Evolutionary conservation across 768 basidiomycete species (phyloP).

Genomic region (Lactifluus echinatus): DNA sequence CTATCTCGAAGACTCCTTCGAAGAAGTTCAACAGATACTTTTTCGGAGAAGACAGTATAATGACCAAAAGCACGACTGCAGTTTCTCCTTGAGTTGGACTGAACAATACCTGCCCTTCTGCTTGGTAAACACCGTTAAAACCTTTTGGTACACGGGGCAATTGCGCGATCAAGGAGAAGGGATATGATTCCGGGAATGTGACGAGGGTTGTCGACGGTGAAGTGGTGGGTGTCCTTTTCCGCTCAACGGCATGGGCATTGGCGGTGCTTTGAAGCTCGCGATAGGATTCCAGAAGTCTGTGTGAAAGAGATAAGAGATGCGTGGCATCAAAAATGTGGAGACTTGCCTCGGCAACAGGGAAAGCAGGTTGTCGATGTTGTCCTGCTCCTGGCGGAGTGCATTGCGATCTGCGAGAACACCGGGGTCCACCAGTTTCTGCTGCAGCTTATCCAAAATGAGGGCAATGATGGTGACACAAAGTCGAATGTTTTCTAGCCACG

Average conservation of each 20-base stretch:
- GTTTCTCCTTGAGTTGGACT: slow-evolving; percentile 78
- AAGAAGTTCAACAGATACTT: slow-evolving; percentile 73
- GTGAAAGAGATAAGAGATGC: slow-evolving; percentile 5
- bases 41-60: slow-evolving; percentile 71
- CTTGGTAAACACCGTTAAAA: slow-evolving; percentile 31
- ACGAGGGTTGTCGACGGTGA: slow-evolving; percentile 55
- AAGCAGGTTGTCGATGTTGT: slow-evolving; percentile 82
- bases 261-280: slow-evolving; percentile 66
- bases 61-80: slow-evolving; percentile 73
- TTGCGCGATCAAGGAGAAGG: slow-evolving; percentile 71
- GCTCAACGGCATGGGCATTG: slow-evolving; percentile 62
- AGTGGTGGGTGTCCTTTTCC: slow-evolving; percentile 49
- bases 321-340: not conserved
- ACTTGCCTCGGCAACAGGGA: slow-evolving; percentile 74
- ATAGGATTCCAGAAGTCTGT: slow-evolving; percentile 80
- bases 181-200: slow-evolving; percentile 91
- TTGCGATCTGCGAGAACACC: slow-evolving; percentile 50
- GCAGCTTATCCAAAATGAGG: slow-evolving; percentile 84
- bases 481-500: slow-evolving; percentile 87
- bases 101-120: slow-evolving; percentile 47
- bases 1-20: slow-evolving; percentile 75
- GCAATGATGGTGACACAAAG: slow-evolving; percentile 84
- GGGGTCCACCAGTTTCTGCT: slow-evolving; percentile 68
- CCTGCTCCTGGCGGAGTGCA: slow-evolving; percentile 71
- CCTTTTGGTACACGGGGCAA: slow-evolving; percentile 46